Conservation (phyloP, 768 basidiomycete species). For the Lactarius trivialis region DNA sequence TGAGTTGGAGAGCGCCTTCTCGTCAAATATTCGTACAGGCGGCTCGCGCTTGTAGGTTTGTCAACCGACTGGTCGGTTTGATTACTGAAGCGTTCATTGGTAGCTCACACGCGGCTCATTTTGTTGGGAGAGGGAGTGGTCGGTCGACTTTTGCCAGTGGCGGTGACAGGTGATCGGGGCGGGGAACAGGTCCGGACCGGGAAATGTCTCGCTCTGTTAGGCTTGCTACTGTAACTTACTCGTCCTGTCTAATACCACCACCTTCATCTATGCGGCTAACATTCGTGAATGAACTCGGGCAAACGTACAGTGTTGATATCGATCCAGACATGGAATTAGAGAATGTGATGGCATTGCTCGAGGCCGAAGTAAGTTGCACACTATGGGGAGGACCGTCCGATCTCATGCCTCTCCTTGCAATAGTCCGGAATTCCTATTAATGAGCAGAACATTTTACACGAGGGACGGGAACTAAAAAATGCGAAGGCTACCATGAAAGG, state of each 20-base stretch:
- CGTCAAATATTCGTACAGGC: slow-evolving; percentile 64
- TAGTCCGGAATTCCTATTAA: slow-evolving; percentile 67
- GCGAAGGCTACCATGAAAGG: slow-evolving; percentile 62
- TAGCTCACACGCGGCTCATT: slow-evolving; percentile 24
- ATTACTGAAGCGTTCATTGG: not conserved
- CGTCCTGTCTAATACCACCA: not conserved
- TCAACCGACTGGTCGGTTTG: not conserved
- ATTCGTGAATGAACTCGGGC: slow-evolving; percentile 61
- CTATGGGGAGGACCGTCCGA: not conserved
- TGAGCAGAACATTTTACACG: slow-evolving; percentile 69
- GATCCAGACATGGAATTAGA: slow-evolving; percentile 87
- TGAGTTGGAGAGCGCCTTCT: slow-evolving; percentile 70
- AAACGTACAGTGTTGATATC: slow-evolving; percentile 68
- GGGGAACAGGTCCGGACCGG: not conserved
- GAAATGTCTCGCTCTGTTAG: not conserved
- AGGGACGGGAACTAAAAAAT: slow-evolving; percentile 58
- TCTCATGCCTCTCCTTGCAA: slow-evolving; percentile 5
- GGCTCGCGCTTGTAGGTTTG: slow-evolving; percentile 64
- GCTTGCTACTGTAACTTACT: not conserved
- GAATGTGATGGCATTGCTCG: slow-evolving; percentile 89
- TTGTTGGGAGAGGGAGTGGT: slow-evolving; percentile 14
- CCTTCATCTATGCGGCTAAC: slow-evolving; percentile 54
- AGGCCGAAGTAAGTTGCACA: slow-evolving; percentile 74
- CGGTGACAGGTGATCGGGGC: not conserved
- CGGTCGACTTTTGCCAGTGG: too few species aligned